Conservation (phyloP, 2,329 filamentous ascomycete species). For the Verticillium nonalfalfae region DNA sequence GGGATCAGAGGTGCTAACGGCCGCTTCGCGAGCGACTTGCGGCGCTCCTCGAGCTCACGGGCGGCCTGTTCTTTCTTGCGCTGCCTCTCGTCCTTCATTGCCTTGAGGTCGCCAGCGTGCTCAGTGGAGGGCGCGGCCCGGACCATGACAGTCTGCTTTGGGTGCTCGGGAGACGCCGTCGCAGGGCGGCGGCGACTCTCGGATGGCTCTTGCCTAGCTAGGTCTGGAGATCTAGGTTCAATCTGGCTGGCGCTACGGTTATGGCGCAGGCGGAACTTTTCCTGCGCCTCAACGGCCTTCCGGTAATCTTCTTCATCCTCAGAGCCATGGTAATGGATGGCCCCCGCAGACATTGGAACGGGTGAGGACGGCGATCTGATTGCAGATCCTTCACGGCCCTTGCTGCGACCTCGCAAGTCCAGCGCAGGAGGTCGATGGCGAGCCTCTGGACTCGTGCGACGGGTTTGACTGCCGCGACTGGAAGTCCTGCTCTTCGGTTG, state of each 20-base stretch:
- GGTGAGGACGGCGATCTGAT: conserved; percentile 75
- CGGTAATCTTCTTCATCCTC: conserved; percentile 61
- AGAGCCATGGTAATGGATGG: conserved; percentile 45
- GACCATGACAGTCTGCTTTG: not conserved
- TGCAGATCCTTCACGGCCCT: conserved; percentile 50
- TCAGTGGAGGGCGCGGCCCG: conserved; percentile 23
- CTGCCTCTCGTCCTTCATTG: conserved; percentile 54
- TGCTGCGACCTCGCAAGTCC: conserved; percentile 56
- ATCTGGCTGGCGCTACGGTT: conserved; percentile 43
- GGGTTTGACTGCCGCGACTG: conserved; percentile 32
- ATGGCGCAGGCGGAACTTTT: conserved; percentile 49
- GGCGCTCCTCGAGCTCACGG: conserved; percentile 80
- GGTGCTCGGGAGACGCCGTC: conserved; percentile 20
- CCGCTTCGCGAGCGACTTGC: conserved; percentile 74
- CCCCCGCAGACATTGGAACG: conserved; percentile 62
- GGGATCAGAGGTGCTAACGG: conserved; percentile 76
- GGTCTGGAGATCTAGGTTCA: conserved; percentile 27
- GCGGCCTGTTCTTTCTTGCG: conserved; percentile 70
- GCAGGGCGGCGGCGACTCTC: conserved; percentile 29
- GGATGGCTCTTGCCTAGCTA: conserved; percentile 27
- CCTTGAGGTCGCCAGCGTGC: conserved; percentile 46
- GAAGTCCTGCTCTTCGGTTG: conserved; percentile 37
- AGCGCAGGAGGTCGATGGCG: conserved; percentile 14
- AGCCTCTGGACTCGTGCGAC: not conserved
- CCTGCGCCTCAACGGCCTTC: conserved; percentile 45